These are phyloP conservation scores for Colletotrichum sp. DNA, from an alignment of 2,329 filamentous ascomycete species.

Conservation along the genomic window DNA sequence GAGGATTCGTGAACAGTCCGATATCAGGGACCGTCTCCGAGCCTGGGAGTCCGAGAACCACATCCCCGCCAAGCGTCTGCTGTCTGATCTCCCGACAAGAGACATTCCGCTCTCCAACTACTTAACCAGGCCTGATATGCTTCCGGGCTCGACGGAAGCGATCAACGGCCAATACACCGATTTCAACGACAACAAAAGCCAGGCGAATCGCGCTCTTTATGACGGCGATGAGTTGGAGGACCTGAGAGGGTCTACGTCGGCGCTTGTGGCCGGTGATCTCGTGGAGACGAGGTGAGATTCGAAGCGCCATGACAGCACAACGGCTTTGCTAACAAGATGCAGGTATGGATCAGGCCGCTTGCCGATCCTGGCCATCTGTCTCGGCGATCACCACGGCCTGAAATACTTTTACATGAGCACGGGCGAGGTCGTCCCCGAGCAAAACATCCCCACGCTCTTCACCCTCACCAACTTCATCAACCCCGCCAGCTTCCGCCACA, in stretches of 20 bases:
- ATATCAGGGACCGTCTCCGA: conserved; percentile 46
- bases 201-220: conserved; percentile 32
- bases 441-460: conserved; percentile 52
- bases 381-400: conserved; percentile 55
- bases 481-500: conserved; percentile 43
- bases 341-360: conserved; percentile 44
- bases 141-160: conserved; percentile 26
- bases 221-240: conserved; percentile 41
- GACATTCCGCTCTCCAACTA: conserved; percentile 35
- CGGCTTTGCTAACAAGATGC: not conserved
- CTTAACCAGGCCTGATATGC: conserved; percentile 39
- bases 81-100: conserved; percentile 30
- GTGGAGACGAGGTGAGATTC: conserved; percentile 51
- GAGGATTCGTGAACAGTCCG: not conserved
- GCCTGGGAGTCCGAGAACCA: conserved; percentile 45
- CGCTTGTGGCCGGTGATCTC: conserved; percentile 50
- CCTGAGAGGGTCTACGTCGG: conserved; percentile 34
- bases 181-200: not conserved
- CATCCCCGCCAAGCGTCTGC: conserved; percentile 23
- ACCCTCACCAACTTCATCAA: conserved; percentile 52
- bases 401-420: conserved; percentile 60
- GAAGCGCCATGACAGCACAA: not conserved
- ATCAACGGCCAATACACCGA: conserved; percentile 18
- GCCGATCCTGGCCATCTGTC: conserved; percentile 56
- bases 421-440: conserved; percentile 53